Conservation (phyloP, 2,329 filamentous ascomycete genomes). For the Pyrenophora tritici-repentis region DNA sequence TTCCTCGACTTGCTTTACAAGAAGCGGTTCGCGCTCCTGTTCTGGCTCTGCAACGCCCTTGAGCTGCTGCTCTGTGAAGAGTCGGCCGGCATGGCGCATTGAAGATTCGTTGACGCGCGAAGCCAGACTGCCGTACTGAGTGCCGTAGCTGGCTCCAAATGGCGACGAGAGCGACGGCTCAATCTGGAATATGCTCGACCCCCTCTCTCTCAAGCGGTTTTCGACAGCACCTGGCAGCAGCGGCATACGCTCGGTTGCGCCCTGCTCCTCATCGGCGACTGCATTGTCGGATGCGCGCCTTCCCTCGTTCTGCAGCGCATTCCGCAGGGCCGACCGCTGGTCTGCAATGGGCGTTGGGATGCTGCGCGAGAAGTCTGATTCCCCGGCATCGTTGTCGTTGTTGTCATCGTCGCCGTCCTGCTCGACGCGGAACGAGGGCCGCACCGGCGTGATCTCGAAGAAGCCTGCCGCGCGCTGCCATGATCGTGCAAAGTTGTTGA, state of each 20-base stretch:
- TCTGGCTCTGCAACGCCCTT: conserved; percentile 51
- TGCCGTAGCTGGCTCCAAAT: conserved; percentile 73
- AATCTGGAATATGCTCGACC: conserved; percentile 55
- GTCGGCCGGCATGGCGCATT: conserved; percentile 59
- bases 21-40: conserved; percentile 67
- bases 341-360: conserved; percentile 41
- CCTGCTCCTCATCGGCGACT: conserved; percentile 43
- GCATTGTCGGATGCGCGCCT: conserved; percentile 47
- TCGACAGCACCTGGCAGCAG: conserved; percentile 36
- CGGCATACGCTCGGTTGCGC: conserved; percentile 37
- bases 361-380: conserved; percentile 38
- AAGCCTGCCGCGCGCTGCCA: conserved; percentile 92
- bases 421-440: conserved; percentile 69
- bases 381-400: conserved; percentile 35
- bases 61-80: conserved; percentile 55
- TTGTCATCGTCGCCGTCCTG: conserved; percentile 41
- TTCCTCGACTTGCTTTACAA: conserved; percentile 89
- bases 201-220: conserved; percentile 38
- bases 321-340: conserved; percentile 50
- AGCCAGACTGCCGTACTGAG: conserved; percentile 64
- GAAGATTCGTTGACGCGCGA: conserved; percentile 62
- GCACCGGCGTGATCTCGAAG: conserved; percentile 81
- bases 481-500: conserved; percentile 89
- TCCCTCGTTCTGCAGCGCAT: conserved; percentile 46
- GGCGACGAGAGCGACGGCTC: conserved; percentile 66